Percentiles rank a stretch among this genome's conserved stretches.
phyloP scores from a whole-genome alignment of 345 rosid species.

The Corchorus capsularis region DNA sequence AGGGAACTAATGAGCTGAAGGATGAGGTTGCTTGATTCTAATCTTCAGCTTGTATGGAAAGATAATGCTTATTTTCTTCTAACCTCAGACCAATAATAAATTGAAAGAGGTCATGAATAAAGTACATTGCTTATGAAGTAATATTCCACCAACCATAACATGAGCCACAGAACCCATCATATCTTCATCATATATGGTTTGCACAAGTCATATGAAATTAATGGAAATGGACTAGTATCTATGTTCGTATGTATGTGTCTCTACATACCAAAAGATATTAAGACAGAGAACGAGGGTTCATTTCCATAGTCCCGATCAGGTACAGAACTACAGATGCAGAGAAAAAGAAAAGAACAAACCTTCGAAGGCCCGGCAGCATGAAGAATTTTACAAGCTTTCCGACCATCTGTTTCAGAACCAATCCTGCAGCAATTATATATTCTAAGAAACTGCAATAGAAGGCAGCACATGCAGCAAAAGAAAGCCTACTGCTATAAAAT shows the following conservation, averaged over 20 bases:
- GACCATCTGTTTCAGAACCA: constrained; percentile 75
- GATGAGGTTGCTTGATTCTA: background rate
- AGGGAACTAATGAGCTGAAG: background rate
- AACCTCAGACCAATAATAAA: background rate
- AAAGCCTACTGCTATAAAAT: background rate
- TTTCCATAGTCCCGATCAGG: background rate
- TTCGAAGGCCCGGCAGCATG: constrained; percentile 96
- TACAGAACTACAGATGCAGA: background rate
- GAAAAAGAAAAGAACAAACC: constrained; percentile 38
- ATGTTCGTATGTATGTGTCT: background rate
- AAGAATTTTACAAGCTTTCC: constrained; percentile 86
- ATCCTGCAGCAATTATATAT: constrained; percentile 53
- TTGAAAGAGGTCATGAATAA: background rate
- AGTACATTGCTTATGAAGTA: background rate
- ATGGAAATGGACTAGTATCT: background rate
- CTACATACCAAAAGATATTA: background rate
- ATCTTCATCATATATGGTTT: background rate
- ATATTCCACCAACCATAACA: background rate
- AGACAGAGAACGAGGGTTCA: background rate
- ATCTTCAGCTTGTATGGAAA: background rate
- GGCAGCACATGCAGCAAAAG: background rate
- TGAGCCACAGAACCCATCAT: constrained; percentile 4
- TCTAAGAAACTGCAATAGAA: constrained; percentile 23
- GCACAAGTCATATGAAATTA: background rate
- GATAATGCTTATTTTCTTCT: background rate